Evolutionary conservation across 306 rosid genomes (phyloP).

Genomic region (Mimosa pudica): DNA sequence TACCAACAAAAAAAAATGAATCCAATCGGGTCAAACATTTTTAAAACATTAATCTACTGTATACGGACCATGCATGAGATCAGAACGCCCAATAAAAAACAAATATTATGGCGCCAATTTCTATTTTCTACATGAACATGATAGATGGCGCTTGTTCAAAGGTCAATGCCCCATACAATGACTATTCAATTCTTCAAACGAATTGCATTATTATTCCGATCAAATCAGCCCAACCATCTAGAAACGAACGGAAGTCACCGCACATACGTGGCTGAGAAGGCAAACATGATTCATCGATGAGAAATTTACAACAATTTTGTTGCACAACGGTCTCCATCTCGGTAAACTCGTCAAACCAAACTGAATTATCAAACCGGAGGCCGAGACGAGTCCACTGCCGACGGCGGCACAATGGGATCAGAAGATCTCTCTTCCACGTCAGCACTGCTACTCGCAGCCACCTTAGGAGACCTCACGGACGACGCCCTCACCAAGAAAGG

Average conservation of each 20-base stretch:
- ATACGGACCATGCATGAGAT: no score
- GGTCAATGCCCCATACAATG: not conserved
- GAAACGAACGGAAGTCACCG: constrained; percentile 10
- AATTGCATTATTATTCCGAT: not conserved
- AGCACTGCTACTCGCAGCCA: constrained; percentile 17
- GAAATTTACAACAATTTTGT: no score
- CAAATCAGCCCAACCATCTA: constrained; percentile 18
- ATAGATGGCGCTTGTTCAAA: not conserved
- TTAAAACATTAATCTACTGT: no score
- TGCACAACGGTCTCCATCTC: not conserved
- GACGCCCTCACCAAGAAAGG: constrained; percentile 62
- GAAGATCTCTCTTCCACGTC: constrained; percentile 47
- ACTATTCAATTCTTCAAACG: not conserved
- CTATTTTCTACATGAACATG: not conserved
- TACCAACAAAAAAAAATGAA: not conserved
- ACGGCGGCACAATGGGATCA: constrained; percentile 29
- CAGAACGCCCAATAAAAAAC: not conserved
- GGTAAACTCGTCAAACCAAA: not conserved
- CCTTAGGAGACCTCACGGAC: constrained; percentile 61
- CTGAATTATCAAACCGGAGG: constrained; percentile 45
- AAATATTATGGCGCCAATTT: not conserved
- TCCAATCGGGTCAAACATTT: not conserved
- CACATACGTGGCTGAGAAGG: not conserved
- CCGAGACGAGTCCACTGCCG: constrained; percentile 35
- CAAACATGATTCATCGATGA: no score